Conservation (phyloP, 2,329 filamentous ascomycete genomes). For the Nemania serpens region DNA sequence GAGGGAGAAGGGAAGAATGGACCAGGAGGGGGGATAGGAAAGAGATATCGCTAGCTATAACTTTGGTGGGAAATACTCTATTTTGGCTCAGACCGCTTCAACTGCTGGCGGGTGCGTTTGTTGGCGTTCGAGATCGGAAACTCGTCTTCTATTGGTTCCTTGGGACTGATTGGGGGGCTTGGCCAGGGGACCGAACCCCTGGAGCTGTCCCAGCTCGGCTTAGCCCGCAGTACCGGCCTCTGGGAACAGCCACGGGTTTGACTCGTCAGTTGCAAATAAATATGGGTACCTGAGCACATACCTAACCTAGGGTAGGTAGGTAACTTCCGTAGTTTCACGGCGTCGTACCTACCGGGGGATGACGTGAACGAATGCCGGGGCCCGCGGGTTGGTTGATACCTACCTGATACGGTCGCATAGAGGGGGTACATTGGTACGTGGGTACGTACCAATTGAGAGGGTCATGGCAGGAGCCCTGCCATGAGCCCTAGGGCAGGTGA, state of each 20-base stretch:
- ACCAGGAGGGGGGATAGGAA: conserved; percentile 12
- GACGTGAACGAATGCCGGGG: no score
- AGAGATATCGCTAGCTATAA: conserved; percentile 14
- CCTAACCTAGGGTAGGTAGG: no score
- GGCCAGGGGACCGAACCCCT: conserved; percentile 20
- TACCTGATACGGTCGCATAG: no score
- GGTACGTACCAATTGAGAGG: no score
- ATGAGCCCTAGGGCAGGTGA: no score
- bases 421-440: no score
- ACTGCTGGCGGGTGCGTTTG: conserved; percentile 21
- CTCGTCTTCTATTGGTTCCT: conserved; percentile 18
- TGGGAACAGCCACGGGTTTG: not conserved
- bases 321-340: no score
- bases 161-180: conserved; percentile 30
- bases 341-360: no score
- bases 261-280: not conserved
- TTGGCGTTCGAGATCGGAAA: conserved; percentile 13
- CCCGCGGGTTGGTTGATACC: no score
- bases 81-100: conserved; percentile 35
- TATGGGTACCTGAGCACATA: no score
- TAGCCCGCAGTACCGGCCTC: not conserved
- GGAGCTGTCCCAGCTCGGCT: conserved; percentile 17
- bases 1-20: conserved; percentile 15
- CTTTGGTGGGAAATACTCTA: conserved; percentile 26
- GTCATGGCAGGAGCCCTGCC: no score